A percentile compares a stretch with the other conserved stretches of the same genome.
Conservation (phyloP, 352 stramenopile species). For the Pythium rhizo-oryzae region DNA sequence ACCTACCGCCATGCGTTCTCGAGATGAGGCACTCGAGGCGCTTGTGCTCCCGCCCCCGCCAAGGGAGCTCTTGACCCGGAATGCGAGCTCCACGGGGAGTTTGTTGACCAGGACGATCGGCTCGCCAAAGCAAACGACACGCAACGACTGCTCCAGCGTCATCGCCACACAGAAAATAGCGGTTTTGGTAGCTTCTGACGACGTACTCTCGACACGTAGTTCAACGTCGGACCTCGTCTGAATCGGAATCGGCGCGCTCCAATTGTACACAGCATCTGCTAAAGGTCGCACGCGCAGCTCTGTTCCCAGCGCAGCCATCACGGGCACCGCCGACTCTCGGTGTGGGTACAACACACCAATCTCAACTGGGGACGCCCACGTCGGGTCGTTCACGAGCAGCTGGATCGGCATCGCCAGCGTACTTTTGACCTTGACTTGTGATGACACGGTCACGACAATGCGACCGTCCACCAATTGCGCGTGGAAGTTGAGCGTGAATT, state of each 20-base stretch:
- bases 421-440: constrained; percentile 77
- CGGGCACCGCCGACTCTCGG: constrained; percentile 67
- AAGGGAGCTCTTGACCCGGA: constrained; percentile 46
- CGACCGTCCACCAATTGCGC: constrained; percentile 75
- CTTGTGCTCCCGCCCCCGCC: constrained; percentile 12
- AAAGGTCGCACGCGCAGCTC: constrained; percentile 70
- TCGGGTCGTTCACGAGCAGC: constrained; percentile 81
- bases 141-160: constrained; percentile 66
- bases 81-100: constrained; percentile 66
- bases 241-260: constrained; percentile 79
- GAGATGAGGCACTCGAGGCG: constrained; percentile 14
- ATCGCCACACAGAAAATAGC: constrained; percentile 74
- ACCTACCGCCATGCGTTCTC: constrained; percentile 51
- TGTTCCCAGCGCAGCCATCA: constrained; percentile 67
- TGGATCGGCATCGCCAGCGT: constrained; percentile 69
- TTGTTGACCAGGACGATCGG: constrained; percentile 84
- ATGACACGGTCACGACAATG: constrained; percentile 80
- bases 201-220: constrained; percentile 63
- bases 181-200: constrained; percentile 33
- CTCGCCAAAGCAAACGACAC: constrained; percentile 63
- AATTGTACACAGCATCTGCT: constrained; percentile 48
- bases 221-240: constrained; percentile 64
- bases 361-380: constrained; percentile 71
- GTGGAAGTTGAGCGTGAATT: constrained; percentile 63
- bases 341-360: constrained; percentile 62